These are phyloP conservation scores for Dicorynia guianensis DNA, from an alignment of 306 rosid genomes.

Conservation along the genomic window DNA sequence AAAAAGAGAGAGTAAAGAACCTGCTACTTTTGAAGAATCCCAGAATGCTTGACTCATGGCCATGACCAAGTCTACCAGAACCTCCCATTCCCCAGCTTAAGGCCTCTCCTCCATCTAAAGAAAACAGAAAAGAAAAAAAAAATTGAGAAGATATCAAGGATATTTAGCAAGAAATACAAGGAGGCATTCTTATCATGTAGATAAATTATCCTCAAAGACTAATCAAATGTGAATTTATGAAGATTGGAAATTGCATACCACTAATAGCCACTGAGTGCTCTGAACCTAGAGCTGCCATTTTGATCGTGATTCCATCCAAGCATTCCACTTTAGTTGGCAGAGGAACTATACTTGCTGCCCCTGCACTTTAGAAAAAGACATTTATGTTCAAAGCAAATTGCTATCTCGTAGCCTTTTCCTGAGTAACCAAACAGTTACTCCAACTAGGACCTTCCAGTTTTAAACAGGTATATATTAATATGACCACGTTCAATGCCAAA, in stretches of 20 bases:
- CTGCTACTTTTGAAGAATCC: conserved; percentile 77
- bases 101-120: conserved; percentile 78
- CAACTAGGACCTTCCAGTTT: conserved; percentile 11
- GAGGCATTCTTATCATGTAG: conserved; percentile 17
- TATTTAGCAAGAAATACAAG: conserved; percentile 6
- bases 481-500: background rate
- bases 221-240: conserved; percentile 20
- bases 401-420: conserved; percentile 19
- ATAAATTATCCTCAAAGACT: conserved; percentile 21
- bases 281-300: conserved; percentile 84
- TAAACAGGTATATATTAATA: conserved; percentile 14
- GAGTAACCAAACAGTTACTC: conserved; percentile 30
- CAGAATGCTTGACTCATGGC: conserved; percentile 66
- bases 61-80: conserved; percentile 96
- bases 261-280: conserved; percentile 87
- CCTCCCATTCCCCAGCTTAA: conserved; percentile 95
- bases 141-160: conserved; percentile 21
- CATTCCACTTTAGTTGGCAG: conserved; percentile 83
- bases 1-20: conserved; percentile 42
- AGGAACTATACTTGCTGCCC: conserved; percentile 63
- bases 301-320: conserved; percentile 78
- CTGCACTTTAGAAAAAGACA: conserved; percentile 51
- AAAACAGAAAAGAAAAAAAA: conserved; percentile 37
- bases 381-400: conserved; percentile 34
- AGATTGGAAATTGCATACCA: conserved; percentile 57